phyloP scores from a whole-genome alignment of 2,329 filamentous ascomycete genomes.

The Diaporthe capsici region DNA sequence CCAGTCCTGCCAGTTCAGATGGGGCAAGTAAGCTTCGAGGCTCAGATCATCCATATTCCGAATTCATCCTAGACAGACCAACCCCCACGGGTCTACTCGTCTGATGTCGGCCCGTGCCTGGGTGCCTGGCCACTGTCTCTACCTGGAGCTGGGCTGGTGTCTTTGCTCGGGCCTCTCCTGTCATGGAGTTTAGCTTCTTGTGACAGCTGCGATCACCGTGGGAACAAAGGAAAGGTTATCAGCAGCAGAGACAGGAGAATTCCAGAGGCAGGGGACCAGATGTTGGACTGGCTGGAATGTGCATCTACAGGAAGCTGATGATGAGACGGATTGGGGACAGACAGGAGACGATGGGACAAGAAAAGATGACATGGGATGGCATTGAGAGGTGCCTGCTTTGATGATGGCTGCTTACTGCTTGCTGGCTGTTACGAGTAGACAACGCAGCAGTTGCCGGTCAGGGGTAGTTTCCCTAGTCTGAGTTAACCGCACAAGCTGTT shows the following conservation, averaged over 20 bases:
- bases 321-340: not conserved
- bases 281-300: conserved; percentile 9
- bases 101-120: conserved; percentile 29
- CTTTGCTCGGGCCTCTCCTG: conserved; percentile 10
- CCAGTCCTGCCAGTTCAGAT: not conserved
- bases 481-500: not conserved
- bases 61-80: conserved; percentile 19
- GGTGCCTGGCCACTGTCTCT: not conserved
- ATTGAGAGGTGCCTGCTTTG: not conserved
- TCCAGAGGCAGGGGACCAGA: conserved; percentile 5
- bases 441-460: not conserved
- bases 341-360: not conserved
- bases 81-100: conserved; percentile 23
- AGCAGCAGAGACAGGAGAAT: not conserved
- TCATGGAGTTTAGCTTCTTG: not conserved
- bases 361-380: not conserved
- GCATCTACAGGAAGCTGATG: not conserved
- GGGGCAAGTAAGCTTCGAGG: conserved; percentile 7
- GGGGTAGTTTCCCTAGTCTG: not conserved
- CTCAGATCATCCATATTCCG: conserved; percentile 14
- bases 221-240: conserved; percentile 15
- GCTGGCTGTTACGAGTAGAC: conserved; percentile 24
- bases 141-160: conserved; percentile 7
- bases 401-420: conserved; percentile 10
- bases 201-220: conserved; percentile 23